Evolutionary conservation across 371 early-diverging fungal species (phyloP).

Genomic region (Fennellomyces sp.): DNA sequence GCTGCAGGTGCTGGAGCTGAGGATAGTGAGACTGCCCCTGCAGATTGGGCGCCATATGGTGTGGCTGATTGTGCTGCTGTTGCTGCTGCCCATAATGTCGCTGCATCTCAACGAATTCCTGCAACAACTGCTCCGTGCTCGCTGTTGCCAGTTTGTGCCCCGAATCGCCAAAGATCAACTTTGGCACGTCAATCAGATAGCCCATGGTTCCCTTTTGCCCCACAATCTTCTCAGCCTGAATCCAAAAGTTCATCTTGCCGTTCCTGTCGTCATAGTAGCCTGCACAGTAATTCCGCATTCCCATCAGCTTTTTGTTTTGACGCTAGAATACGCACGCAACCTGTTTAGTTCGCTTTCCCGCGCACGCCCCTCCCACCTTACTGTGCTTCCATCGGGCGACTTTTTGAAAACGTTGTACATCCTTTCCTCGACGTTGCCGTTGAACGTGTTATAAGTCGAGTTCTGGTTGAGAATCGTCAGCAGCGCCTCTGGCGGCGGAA

Average conservation of each 20-base stretch:
- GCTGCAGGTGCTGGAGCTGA: background rate
- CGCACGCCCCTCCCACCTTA: too few species aligned
- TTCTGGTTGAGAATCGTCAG: slow-evolving; percentile 39
- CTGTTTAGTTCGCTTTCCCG: background rate
- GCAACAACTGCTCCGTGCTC: slow-evolving; percentile 3
- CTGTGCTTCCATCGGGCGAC: slow-evolving; percentile 38
- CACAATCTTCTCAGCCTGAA: slow-evolving; percentile 34
- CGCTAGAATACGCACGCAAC: slow-evolving; percentile 8
- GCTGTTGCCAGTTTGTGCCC: slow-evolving; percentile 5
- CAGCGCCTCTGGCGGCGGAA: slow-evolving; percentile 44
- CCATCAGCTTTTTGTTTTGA: slow-evolving; percentile 27
- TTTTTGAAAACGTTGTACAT: slow-evolving; percentile 43
- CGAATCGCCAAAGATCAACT: slow-evolving; percentile 34
- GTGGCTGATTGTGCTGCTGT: background rate
- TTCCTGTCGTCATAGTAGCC: slow-evolving; percentile 34
- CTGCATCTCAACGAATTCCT: background rate
- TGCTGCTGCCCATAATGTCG: background rate
- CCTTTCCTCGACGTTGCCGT: slow-evolving; percentile 36
- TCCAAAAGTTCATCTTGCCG: slow-evolving; percentile 37
- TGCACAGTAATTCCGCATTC: slow-evolving; percentile 36
- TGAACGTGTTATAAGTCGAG: slow-evolving; percentile 32
- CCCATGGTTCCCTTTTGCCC: slow-evolving; percentile 40
- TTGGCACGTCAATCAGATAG: slow-evolving; percentile 37
- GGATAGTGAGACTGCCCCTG: background rate
- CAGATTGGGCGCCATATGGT: background rate